Evolutionary conservation across 192 early-diverging fungal species (phyloP).

Genomic region (Paraglomus occultum): DNA sequence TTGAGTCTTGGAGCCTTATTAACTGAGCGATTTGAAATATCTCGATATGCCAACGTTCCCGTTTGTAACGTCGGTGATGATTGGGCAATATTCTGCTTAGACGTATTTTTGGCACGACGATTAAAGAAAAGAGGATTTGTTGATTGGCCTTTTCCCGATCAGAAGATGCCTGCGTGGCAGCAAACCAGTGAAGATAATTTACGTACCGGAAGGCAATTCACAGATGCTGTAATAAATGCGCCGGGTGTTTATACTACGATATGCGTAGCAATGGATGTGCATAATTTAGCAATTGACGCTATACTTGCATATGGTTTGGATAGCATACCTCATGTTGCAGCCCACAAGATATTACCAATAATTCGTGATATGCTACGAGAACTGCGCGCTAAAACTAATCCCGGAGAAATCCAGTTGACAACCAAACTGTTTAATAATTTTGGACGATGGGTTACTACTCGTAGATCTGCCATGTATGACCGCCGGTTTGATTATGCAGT

Average conservation of each 20-base stretch:
- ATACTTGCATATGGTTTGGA: conserved; percentile 72
- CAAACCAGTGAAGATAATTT: conserved; percentile 76
- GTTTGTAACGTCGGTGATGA: conserved; percentile 89
- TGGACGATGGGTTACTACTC: conserved; percentile 84
- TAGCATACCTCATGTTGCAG: conserved; percentile 73
- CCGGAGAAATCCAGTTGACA: conserved; percentile 61
- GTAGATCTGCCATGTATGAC: conserved; percentile 77
- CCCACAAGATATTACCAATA: conserved; percentile 63
- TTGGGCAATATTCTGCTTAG: conserved; percentile 75
- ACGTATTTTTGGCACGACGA: conserved; percentile 82
- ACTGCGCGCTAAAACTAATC: conserved; percentile 73
- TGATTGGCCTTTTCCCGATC: conserved; percentile 85
- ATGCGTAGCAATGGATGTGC: conserved; percentile 81
- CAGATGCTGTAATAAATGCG: conserved; percentile 70
- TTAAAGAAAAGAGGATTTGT: conserved; percentile 76
- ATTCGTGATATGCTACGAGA: conserved; percentile 74
- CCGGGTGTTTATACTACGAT: conserved; percentile 78
- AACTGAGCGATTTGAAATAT: conserved; percentile 65
- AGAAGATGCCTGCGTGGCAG: conserved; percentile 85
- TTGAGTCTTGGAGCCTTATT: conserved; percentile 74
- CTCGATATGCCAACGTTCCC: conserved; percentile 84
- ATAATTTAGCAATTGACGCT: conserved; percentile 81
- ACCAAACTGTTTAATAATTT: conserved; percentile 80
- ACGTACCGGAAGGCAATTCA: conserved; percentile 49
- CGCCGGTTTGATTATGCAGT: conserved; percentile 76